A percentile compares a stretch with the other conserved stretches of the same genome.
Evolutionary conservation across 2,329 filamentous ascomycete species (phyloP).

Genomic region (Colletotrichum zoysiae): DNA sequence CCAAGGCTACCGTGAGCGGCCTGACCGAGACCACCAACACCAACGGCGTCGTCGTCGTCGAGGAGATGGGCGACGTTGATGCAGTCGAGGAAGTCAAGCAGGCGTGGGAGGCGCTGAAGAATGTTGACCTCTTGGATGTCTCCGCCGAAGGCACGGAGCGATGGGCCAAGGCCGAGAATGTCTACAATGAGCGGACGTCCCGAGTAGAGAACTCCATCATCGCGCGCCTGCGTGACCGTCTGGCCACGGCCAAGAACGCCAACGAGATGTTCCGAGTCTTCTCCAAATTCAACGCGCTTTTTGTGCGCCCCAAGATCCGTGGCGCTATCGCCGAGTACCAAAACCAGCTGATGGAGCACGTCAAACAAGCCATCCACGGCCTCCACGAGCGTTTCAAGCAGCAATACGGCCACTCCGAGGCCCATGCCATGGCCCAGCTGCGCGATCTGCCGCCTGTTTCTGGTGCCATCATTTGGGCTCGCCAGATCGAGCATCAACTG

Average conservation of each 20-base stretch:
- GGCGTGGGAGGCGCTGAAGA: conserved; percentile 92
- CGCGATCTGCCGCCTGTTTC: conserved; percentile 96
- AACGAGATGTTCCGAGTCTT: conserved; percentile 99
- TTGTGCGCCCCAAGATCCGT: conserved; percentile 98
- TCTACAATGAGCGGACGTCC: conserved; percentile 97
- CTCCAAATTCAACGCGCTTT: conserved; percentile 98
- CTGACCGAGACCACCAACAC: conserved; percentile 62
- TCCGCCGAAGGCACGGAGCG: conserved; percentile 88
- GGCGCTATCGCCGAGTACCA: conserved; percentile 98
- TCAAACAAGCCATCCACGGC: conserved; percentile 93
- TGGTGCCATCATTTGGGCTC: conserved; percentile 96
- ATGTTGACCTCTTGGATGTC: conserved; percentile 95
- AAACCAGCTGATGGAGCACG: conserved; percentile 96
- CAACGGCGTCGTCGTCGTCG: conserved; percentile 79
- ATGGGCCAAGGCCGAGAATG: conserved; percentile 94
- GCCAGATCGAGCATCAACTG: conserved; percentile 95
- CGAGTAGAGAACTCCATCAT: conserved; percentile 99
- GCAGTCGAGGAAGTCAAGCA: conserved; percentile 96
- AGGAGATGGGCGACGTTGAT: conserved; percentile 97
- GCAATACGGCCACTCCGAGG: conserved; percentile 97
- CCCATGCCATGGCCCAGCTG: conserved; percentile 97
- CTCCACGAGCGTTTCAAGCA: conserved; percentile 98
- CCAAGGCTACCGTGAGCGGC: conserved; percentile 71
- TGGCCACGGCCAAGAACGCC: conserved; percentile 95
- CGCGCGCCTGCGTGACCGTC: conserved; percentile 87